Base-by-base conservation (phyloP, 1,284 basidiomycete genomes). In the Papiliotrema nemorosa region DNA sequence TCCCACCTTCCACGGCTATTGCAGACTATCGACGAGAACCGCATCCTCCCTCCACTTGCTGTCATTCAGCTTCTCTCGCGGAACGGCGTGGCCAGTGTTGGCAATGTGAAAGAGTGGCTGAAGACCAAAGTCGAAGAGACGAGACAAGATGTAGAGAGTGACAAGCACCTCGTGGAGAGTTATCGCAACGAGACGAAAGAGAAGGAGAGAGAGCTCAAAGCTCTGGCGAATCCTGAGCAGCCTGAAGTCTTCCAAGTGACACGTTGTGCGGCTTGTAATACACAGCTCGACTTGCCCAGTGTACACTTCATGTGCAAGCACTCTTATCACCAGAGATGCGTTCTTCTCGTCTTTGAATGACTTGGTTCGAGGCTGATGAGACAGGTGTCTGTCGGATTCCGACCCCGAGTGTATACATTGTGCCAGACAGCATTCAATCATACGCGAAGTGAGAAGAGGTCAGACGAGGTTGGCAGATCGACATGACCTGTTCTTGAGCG, bases 301-400 rank as follows among this genome's bases (percentile, higher is more conserved):
- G 81, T 97, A 3, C 93, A 98, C 73, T 98, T 97, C 67, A 96
- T 97, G 93, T 98, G 93, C 75, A 86, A 88, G 66, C 94, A 98
- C 72, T 91, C 87, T 55, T 98, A 90, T 76, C 96, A 98, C 69
- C 90, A 94, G 70, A 79, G 90, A 87, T 88, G 46, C 20, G 75
- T 76, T 37, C 9, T 6, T 22, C 18, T 16, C 18, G 3, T 25
- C 34, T n/a, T 34, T 12, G 25, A 12, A 24, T 18, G 14, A 13
- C 21, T n/a, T n/a, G n/a, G 45, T 22, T 22, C 27, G 21, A 25
- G 27, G 44, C 42, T 50, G 14, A 25, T 3, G 5, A 12, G 25
- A 36, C 59, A 92, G 86, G 51, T 97, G 88, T 69, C 77, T 91
- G 34, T 81, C 82, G 13, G 90, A 92, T 55, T 82, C 87, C 57